Base-by-base conservation (phyloP, 331 rosid species). In the Spiraea crenata region DNA sequence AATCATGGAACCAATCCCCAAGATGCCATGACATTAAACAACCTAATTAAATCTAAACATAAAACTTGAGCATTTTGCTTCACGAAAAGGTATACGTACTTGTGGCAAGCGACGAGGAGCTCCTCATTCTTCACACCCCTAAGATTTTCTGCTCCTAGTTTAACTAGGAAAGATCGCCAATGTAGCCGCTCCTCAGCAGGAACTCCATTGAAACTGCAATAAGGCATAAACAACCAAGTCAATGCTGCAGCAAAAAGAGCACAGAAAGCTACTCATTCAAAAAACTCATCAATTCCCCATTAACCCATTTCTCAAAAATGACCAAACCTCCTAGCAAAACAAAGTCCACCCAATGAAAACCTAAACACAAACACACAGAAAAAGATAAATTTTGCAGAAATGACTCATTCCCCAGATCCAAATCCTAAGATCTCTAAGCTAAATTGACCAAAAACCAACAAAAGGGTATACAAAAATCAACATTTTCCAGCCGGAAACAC, bases 81-180 rank as follows among this genome's bases (percentile, higher is more conserved):
- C 39, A 20, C 8, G 49, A 35, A 48, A 10, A 46, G 69, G 25
- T 64, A 31, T 70, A 79, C 90, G 72, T 70, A 93, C 98, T 90
- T 93, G 92, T 90, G 96, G 83, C 91, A 87, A 66, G 95, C 97
- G 77, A 90, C 98, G 54, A 84, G 85, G 40, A 93, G 98, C 83
- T 90, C 98, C 79, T 93, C 98, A 61, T 90, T 93, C 76, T 89
- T 89, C 0, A 83, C 88, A 75, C 97, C 96, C 81, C 65, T 90
- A 31, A 93, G 98, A 86, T 93, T 93, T 60, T 93, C 98, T 10
- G 98, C 90, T 74, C 97, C 97, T 49, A 93, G 82, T 77, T 93
- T 93, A 48, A 93, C 96, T 55, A 93, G 83, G 82, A 93, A 93
- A 42, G 98, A 88, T 76, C 96, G 92, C 98, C 98, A 90, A 78